Percentiles rank a stretch among this genome's conserved stretches.
Evolutionary conservation across 306 rosid species (phyloP).

Genomic region (Quercus cerris): DNA sequence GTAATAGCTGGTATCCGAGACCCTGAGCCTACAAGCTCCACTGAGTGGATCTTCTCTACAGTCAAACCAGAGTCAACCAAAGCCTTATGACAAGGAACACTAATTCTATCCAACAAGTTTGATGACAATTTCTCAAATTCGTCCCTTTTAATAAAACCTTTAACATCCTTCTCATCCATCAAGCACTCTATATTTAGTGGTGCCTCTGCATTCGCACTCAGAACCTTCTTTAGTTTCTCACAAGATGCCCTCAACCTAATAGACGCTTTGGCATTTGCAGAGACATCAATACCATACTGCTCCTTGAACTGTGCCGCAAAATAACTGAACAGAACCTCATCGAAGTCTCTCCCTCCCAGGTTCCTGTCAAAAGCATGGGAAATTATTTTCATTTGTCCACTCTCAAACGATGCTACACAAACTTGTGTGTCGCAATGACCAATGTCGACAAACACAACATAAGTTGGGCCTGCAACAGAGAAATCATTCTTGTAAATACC

Average conservation of each 20-base stretch:
- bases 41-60: conserved; percentile 36
- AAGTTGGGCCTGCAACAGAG: conserved; percentile 26
- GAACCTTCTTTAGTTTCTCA: conserved; percentile 54
- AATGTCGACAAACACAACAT: conserved; percentile 51
- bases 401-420: conserved; percentile 38
- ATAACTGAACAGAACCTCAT: conserved; percentile 46
- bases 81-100: conserved; percentile 41
- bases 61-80: conserved; percentile 44
- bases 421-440: conserved; percentile 64
- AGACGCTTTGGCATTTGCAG: conserved; percentile 48
- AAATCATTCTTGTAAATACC: conserved; percentile 53
- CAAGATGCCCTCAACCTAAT: conserved; percentile 45
- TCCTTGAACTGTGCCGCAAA: conserved; percentile 44
- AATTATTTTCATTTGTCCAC: conserved; percentile 44
- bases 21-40: conserved; percentile 64
- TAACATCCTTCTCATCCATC: conserved; percentile 60
- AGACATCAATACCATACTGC: conserved; percentile 40
- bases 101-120: conserved; percentile 36
- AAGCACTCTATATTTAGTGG: conserved; percentile 57
- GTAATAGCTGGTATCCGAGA: conserved; percentile 50
- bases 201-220: conserved; percentile 60
- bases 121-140: conserved; percentile 50
- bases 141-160: conserved; percentile 50
- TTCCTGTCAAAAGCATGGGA: conserved; percentile 46
- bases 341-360: conserved; percentile 61